Base-by-base conservation (phyloP, 176 grass and related monocot species). In the Aegilops sharonensis region DNA sequence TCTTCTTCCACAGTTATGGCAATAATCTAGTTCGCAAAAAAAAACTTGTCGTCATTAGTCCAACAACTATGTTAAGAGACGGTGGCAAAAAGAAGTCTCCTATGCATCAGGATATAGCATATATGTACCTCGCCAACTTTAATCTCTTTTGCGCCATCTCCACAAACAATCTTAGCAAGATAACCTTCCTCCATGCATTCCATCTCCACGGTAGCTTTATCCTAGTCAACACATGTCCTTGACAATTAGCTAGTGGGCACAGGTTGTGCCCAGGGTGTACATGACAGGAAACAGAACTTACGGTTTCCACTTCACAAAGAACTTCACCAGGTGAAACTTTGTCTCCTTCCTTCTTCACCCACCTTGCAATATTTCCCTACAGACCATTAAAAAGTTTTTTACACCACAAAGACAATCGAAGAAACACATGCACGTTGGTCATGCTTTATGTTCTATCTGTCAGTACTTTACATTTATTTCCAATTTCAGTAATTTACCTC, bases 141-240 rank as follows among this genome's bases (percentile, higher is more conserved):
- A 75, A 96, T 96, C 77, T 95, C 94, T 85, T 99, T 99, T 60
- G 97, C 83, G 81, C 97, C 94, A 88, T 99, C 94, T 73, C 91
- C 94, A 11, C 80, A 85, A 88, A 99, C 52, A 68, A 99, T 99
- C 67, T 99, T 99, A 83, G 94, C 97, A 24, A 99, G 84, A 92
- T 94, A 99, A 20, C 97, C 97, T 85, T 99, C 97, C 88, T 99
- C 97, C 97, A 96, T 96, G 88, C 97, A 96, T 79, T 99, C 97
- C 97, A 99, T 94, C 57, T 99, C 94, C 17, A 99, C 94, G 2
- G 94, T 99, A 6, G 94, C 94, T 91, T 99, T 99, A 78, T 99
- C 97, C 97, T 99, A 69, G 39, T 59, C 43, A 81, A 29, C 42
- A 89, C 45, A 72, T 75, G 29, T 2, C 34, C 72, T 66, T 73